Evolutionary conservation across 805 yeast genomes (phyloP).

Genomic region (Jamesozyma gamospora): DNA sequence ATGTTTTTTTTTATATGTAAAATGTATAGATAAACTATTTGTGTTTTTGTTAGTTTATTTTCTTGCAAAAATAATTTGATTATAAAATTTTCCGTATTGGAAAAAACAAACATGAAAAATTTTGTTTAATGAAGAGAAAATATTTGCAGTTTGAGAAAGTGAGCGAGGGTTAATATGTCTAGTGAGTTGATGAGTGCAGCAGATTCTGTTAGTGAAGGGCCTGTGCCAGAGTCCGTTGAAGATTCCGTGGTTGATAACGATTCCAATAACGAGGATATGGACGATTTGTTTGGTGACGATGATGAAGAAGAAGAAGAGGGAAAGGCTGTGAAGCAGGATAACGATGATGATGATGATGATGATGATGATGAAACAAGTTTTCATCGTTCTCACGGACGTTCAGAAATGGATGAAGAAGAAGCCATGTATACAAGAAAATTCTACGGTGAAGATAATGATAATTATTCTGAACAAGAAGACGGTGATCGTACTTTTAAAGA

Average conservation of each 20-base stretch:
- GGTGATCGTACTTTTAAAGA: slow-evolving; percentile 28
- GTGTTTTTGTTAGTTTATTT: too few relatives aligned
- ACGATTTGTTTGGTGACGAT: slow-evolving; percentile 36
- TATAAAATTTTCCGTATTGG: too few relatives aligned
- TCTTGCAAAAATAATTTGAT: too few relatives aligned
- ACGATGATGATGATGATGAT: slow-evolving; percentile 20
- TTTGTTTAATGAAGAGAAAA: too few relatives aligned
- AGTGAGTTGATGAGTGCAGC: not conserved
- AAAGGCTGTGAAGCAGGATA: slow-evolving; percentile 10
- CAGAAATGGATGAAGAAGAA: slow-evolving; percentile 31
- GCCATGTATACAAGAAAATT: slow-evolving; percentile 29
- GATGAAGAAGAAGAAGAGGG: slow-evolving; percentile 20
- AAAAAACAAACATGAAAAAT: too few relatives aligned
- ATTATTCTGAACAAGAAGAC: slow-evolving; percentile 25
- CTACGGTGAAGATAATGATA: slow-evolving; percentile 26
- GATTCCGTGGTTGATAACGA: slow-evolving; percentile 1
- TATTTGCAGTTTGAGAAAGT: too few relatives aligned
- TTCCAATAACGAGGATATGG: slow-evolving; percentile 26
- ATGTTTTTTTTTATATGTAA: too few relatives aligned
- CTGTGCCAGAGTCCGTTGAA: not conserved
- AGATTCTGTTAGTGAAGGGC: too few relatives aligned
- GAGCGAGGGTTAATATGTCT: not conserved
- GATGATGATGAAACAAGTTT: slow-evolving; percentile 11
- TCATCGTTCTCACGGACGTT: slow-evolving; percentile 16
- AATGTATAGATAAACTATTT: too few relatives aligned